phyloP scores from a whole-genome alignment of 345 rosid genomes.

The Kernera saxatilis region DNA sequence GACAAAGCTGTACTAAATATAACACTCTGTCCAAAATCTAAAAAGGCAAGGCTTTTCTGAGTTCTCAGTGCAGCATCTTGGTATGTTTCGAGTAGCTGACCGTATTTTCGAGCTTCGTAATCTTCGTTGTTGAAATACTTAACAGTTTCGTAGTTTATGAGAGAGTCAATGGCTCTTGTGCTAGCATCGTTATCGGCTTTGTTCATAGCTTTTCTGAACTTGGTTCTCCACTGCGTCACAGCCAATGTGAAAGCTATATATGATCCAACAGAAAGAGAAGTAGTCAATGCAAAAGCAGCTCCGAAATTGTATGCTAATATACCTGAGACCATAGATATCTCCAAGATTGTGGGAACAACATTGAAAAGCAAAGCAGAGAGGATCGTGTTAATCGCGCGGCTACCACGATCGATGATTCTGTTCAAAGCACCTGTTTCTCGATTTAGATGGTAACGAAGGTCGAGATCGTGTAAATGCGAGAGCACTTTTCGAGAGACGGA shows the following conservation, averaged over 20 bases:
- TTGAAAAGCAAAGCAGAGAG: slow-evolving; percentile 90
- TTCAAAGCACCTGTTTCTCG: slow-evolving; percentile 94
- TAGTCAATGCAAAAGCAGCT: slow-evolving; percentile 74
- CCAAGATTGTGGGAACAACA: slow-evolving; percentile 80
- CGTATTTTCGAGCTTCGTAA: slow-evolving; percentile 70
- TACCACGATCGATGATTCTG: slow-evolving; percentile 91
- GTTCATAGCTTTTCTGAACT: slow-evolving; percentile 79
- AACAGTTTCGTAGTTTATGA: slow-evolving; percentile 93
- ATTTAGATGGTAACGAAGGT: slow-evolving; percentile 81
- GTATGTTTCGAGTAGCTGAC: slow-evolving; percentile 59
- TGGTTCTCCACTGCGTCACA: slow-evolving; percentile 92
- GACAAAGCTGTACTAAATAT: slow-evolving; percentile 88
- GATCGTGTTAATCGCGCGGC: slow-evolving; percentile 85
- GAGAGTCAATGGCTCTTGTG: slow-evolving; percentile 81
- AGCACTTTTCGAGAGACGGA: slow-evolving; percentile 82
- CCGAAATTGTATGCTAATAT: slow-evolving; percentile 93
- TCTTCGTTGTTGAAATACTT: slow-evolving; percentile 87
- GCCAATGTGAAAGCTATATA: slow-evolving; percentile 70
- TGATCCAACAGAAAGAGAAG: slow-evolving; percentile 74
- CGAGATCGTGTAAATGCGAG: slow-evolving; percentile 82
- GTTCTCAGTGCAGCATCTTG: slow-evolving; percentile 81
- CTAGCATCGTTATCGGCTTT: slow-evolving; percentile 91
- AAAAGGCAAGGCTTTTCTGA: slow-evolving; percentile 75
- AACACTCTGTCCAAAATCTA: slow-evolving; percentile 87
- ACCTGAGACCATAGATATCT: slow-evolving; percentile 89